These are phyloP conservation scores for Kwoniella pini DNA, from an alignment of 768 basidiomycete genomes.

Conservation along the genomic window DNA sequence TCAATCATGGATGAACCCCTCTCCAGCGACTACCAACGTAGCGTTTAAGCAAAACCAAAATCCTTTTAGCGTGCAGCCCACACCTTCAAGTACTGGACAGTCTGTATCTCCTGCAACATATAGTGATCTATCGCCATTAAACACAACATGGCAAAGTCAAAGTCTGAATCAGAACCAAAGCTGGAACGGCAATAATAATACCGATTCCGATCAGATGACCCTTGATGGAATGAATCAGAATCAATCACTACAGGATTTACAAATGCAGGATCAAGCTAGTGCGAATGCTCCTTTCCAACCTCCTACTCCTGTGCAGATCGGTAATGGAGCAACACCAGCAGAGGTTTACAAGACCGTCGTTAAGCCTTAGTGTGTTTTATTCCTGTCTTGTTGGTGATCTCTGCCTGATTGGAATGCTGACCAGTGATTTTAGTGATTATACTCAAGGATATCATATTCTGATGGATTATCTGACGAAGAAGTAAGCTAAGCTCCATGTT, in stretches of 20 bases:
- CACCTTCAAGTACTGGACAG: slow-evolving; percentile 14
- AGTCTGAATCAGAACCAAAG: slow-evolving; percentile 1
- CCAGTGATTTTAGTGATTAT: slow-evolving; percentile 64
- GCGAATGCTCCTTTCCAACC: too few relatives aligned
- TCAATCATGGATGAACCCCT: slow-evolving; percentile 19
- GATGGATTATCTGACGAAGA: slow-evolving; percentile 81
- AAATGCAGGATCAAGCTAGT: not conserved
- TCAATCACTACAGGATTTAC: not conserved
- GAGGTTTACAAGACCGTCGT: slow-evolving; percentile 68
- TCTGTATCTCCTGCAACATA: slow-evolving; percentile 16
- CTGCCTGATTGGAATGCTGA: too few relatives aligned
- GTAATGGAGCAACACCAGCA: slow-evolving; percentile 42
- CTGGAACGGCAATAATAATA: not conserved
- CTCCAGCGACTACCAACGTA: slow-evolving; percentile 1
- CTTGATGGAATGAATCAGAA: slow-evolving; percentile 10
- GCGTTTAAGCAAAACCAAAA: slow-evolving; percentile 1
- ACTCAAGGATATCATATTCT: slow-evolving; percentile 95
- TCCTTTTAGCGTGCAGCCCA: slow-evolving; percentile 5
- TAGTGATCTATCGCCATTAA: slow-evolving; percentile 16
- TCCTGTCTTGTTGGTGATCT: too few relatives aligned
- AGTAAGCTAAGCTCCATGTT: too few relatives aligned
- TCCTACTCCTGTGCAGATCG: not conserved
- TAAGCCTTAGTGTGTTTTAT: slow-evolving; percentile 63
- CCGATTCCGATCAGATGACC: slow-evolving; percentile 7
- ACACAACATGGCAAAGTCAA: slow-evolving; percentile 7